phyloP scores from a whole-genome alignment of 768 basidiomycete genomes.

The Trametopsis cervina region DNA sequence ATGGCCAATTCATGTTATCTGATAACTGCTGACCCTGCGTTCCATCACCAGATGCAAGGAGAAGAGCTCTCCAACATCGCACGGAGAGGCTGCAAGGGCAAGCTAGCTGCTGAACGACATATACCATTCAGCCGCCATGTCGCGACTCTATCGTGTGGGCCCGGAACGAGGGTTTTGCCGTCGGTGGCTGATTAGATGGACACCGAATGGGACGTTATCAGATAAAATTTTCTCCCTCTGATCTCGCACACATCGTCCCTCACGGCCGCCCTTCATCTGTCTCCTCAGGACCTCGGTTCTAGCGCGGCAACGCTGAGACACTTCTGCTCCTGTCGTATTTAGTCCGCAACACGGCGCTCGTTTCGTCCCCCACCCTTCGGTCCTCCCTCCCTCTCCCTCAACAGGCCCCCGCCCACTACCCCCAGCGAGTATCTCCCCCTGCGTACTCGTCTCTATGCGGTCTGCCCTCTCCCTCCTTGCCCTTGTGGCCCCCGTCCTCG shows the following conservation, averaged over 20 bases:
- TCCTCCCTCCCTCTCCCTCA: constrained; percentile 3
- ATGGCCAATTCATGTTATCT: constrained; percentile 18
- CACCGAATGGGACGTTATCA: constrained; percentile 9
- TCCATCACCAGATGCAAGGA: no score
- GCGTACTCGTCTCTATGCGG: constrained; percentile 14
- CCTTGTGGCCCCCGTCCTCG: constrained; percentile 36
- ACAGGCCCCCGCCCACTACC: not conserved
- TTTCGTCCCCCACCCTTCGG: constrained; percentile 2
- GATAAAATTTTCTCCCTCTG: constrained; percentile 15
- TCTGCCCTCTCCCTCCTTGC: constrained; percentile 23
- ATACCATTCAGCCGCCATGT: no score
- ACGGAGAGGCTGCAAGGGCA: no score
- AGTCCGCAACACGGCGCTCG: constrained; percentile 7
- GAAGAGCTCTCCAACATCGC: no score
- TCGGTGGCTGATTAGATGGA: not conserved
- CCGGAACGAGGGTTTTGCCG: not conserved
- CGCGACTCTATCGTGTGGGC: no score
- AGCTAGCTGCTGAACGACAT: no score
- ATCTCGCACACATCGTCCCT: no score
- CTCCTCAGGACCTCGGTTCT: constrained; percentile 3
- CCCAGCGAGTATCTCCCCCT: not conserved
- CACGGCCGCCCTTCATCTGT: constrained; percentile 6
- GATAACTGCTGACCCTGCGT: no score
- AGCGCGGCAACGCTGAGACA: not conserved
- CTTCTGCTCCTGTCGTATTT: constrained; percentile 3